These are phyloP conservation scores for Carnegiea gigantea DNA, from an alignment of 179 eudicot genomes.

Conservation along the genomic window DNA sequence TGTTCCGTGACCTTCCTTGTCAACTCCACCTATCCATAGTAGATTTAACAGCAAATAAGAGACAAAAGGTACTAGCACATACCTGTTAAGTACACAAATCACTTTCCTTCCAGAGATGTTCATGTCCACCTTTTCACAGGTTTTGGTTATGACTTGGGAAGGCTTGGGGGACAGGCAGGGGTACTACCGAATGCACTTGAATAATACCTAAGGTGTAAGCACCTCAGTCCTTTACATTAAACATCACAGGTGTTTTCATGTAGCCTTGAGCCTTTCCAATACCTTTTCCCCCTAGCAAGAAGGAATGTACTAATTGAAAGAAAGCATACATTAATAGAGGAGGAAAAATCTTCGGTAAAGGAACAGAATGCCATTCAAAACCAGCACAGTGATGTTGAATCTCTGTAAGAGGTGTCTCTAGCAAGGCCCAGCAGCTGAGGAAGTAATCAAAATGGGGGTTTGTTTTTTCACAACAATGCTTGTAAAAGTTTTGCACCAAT, in stretches of 20 bases:
- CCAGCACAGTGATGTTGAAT: background rate
- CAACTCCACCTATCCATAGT: conserved; percentile 53
- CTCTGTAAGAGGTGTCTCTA: background rate
- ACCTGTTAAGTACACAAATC: background rate
- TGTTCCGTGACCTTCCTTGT: conserved; percentile 96
- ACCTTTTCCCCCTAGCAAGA: background rate
- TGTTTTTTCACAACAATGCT: background rate
- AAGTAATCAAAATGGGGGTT: background rate
- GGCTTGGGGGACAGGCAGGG: background rate
- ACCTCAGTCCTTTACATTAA: background rate
- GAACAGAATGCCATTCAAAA: background rate
- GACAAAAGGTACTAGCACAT: background rate
- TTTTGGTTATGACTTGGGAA: background rate
- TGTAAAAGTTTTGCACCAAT: background rate
- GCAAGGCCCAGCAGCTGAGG: background rate
- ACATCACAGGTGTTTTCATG: background rate
- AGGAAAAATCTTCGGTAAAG: background rate
- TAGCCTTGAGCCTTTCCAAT: background rate
- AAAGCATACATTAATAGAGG: background rate
- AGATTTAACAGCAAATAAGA: background rate
- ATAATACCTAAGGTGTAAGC: background rate
- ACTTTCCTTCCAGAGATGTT: background rate
- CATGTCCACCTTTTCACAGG: background rate
- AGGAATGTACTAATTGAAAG: background rate
- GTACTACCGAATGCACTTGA: background rate